Base-by-base conservation (phyloP, 1,284 basidiomycete genomes). In the Polyporus tsugae region DNA sequence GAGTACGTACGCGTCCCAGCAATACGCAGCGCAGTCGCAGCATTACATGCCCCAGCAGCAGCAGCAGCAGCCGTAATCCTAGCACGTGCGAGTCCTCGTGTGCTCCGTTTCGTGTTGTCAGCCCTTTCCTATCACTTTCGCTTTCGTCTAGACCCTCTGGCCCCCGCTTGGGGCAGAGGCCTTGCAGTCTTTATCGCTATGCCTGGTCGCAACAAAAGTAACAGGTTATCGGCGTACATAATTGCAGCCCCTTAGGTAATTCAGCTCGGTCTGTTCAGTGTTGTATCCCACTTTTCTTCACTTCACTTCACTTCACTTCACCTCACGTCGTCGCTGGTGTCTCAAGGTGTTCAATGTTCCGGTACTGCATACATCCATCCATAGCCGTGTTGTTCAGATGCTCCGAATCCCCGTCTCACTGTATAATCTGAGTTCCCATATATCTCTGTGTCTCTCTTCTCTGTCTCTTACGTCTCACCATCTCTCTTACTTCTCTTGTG, bases 201-300 rank as follows among this genome's bases (percentile, higher is more conserved):
- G 55, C 55, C 55, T 60, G 58, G 58, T 41, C 58, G 58, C 39
- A 60, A 57, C 36, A 71, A 71, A 71, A 69, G 65, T 69, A 69
- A 58, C 46, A 49, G 53, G 67, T 66, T 68, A 49, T 46, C 64
- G 64, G 67, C 65, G 70, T 69, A 69, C 60, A 69, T 71, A 71
- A 71, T 71, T 22, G 13, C 33, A 58, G 6, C 22, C 13, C 22
- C 13, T 13, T n/a, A 49, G 22, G 22, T 49, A 62, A 25, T 63
- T 46, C 36, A 38, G 33, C 29, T n/a, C 13, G 38, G 44, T 25
- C 41, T n/a, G 64, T 64, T 25, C 22, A 49, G 38, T 22, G 49
- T 4, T 33, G 13, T 42, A 25, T 10, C 55, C 36, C 29, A 42
- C 25, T 29, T 29, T 6, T 9, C 49, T 64, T 49, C 55, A 61